Evolutionary conservation across 2,329 filamentous ascomycete species (phyloP).

Genomic region (Fusarium oligoseptatum): DNA sequence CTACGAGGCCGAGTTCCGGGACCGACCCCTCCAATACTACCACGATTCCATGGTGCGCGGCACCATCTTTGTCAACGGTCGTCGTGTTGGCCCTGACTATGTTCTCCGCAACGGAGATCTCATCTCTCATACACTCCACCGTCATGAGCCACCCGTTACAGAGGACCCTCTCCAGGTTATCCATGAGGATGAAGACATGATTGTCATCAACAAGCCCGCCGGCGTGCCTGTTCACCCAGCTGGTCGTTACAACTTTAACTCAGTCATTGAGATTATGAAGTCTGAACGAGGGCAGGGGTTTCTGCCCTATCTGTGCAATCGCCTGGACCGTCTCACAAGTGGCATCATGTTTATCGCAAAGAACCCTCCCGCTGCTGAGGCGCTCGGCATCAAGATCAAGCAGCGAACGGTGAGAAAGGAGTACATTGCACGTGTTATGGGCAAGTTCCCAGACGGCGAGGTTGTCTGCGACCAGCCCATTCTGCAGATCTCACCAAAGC

Average conservation of each 20-base stretch:
- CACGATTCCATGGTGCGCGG: constrained; percentile 84
- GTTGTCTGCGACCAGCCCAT: constrained; percentile 95
- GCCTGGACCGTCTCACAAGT: constrained; percentile 93
- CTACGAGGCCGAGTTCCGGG: constrained; percentile 91
- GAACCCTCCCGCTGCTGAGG: constrained; percentile 81
- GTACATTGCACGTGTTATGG: constrained; percentile 91
- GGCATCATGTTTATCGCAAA: constrained; percentile 99
- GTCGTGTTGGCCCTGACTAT: constrained; percentile 75
- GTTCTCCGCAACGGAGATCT: constrained; percentile 89
- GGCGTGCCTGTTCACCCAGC: constrained; percentile 96
- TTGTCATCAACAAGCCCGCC: constrained; percentile 97
- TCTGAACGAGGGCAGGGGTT: constrained; percentile 73
- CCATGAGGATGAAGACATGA: constrained; percentile 91
- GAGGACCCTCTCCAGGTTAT: constrained; percentile 83
- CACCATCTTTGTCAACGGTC: constrained; percentile 83
- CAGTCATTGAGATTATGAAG: constrained; percentile 92
- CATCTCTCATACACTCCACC: constrained; percentile 92
- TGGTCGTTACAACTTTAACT: constrained; percentile 96
- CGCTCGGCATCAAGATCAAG: constrained; percentile 81
- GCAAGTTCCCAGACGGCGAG: constrained; percentile 91
- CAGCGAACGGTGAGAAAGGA: constrained; percentile 91
- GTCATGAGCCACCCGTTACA: constrained; percentile 94
- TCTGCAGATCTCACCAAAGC: constrained; percentile 91
- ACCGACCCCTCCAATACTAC: constrained; percentile 89
- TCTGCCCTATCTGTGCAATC: constrained; percentile 81